Evolutionary conservation across 2,329 filamentous ascomycete species (phyloP), one percentile per base, ranked within the genome.

Genomic region (Cryphonectria nitschkei): DNA sequence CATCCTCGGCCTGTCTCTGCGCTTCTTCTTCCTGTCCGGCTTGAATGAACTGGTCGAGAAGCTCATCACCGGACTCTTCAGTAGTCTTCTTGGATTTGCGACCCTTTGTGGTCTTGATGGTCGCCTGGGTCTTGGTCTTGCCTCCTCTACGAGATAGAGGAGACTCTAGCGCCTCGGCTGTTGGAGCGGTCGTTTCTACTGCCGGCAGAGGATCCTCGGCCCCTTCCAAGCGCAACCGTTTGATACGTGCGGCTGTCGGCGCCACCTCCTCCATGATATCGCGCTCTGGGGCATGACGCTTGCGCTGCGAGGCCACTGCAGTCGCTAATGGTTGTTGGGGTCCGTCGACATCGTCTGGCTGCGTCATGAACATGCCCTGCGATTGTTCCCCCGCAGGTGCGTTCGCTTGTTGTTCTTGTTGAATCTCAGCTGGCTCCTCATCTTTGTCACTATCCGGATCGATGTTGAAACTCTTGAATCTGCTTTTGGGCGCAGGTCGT

Each of bases 401-500:
- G 39, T 70, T 65, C 13, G 67, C 3, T 34, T 34, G 34, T 34
- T 34, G 61, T 1, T 67, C 43, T 1, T 67, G 52, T 32, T 52
- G 43, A 9, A 56, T 32, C 14, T 67, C 67, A 2, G 73, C 66
- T 37, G 70, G 58, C 32, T 76, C 76, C 16, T 81, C 77, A 14
- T 82, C 79, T 37, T 84, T 82, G 2, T 81, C 80, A 52, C 84
- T 80, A 68, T 80, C 78, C 0, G 72, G 75, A 50, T 76, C 77
- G n/a, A 81, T 74, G 73, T 90, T 92, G 72, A 97, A 97, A 0
- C 91, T 90, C 61, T 90, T 93, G 80, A 97, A 96, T 1, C 90
- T 85, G 77, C 84, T 85, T 62, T 81, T 84, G 11, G 84, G 43
- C 16, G 82, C 78, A 71, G 82, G 79, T 70, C 85, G 80, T 65